Base-by-base conservation (phyloP, 306 rosid species). In the Coriaria nepalensis region DNA sequence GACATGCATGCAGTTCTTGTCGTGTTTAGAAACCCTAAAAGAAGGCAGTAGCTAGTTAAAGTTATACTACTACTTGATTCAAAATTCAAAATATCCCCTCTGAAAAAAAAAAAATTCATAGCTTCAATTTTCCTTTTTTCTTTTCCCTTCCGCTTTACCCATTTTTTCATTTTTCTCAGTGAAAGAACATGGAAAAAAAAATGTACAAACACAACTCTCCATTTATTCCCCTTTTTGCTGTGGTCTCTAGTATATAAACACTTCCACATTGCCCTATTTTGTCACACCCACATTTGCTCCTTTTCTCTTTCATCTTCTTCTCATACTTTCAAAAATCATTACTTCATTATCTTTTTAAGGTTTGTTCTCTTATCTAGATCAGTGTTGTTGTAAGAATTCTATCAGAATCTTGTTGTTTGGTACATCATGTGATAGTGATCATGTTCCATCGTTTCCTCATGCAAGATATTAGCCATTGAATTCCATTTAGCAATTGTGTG, bases 171-270 rank as follows among this genome's bases (percentile, higher is more conserved):
- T 47, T 12, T 45, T 7, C 10, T 53, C 10, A 52, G 37, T 62
- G 71, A 74, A 80, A 81, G 93, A 76, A 84, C 75, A 74, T 73
- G 8, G 67, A 80, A 83, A 87, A 37, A 37, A 0, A 32, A 6
- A 14, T 42, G 80, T 61, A 65, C 62, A 41, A 74, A 60, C 82
- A 70, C 76, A 48, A 53, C 74, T 74, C 76, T 77, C 79, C 68
- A 71, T 64, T 79, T 79, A 75, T 65, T 78, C 83, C 73, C 85
- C 60, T 73, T 73, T 67, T 43, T 35, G 35, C 61, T 59, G 50
- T 56, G 73, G 14, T 59, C 77, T 66, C 42, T 49, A 57, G 49
- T 81, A 81, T 87, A 83, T 87, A 88, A 77, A 69, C 73, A 66
- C 51, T 47, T 43, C 37, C 59, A 49, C 40, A 13, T 45, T 37